Conservation (phyloP, 2,329 filamentous ascomycete genomes). For the Hymenoscyphus linearis region DNA sequence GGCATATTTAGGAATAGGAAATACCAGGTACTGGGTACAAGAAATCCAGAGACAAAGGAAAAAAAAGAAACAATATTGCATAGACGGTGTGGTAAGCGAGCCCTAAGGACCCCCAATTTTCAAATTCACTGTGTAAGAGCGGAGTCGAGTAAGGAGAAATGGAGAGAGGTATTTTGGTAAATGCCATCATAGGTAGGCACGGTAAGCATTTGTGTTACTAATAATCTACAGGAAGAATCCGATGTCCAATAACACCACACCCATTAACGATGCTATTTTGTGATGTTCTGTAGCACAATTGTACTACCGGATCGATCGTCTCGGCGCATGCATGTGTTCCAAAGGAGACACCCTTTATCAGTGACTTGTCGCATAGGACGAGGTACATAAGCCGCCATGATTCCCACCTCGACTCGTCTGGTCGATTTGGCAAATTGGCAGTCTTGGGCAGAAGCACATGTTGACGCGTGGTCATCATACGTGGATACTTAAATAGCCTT, state of each 20-base stretch:
- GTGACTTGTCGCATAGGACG: conserved; percentile 16
- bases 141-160: not conserved
- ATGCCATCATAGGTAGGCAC: not conserved
- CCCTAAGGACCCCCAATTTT: not conserved
- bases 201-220: not conserved
- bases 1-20: not conserved
- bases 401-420: not conserved
- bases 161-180: not conserved
- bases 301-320: conserved; percentile 7
- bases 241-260: not conserved
- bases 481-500: not conserved
- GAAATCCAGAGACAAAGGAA: no score
- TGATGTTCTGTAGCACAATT: not conserved
- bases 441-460: not conserved
- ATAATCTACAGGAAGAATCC: not conserved
- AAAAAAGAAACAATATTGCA: not conserved
- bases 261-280: not conserved
- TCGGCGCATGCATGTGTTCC: conserved; percentile 16
- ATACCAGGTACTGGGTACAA: no score
- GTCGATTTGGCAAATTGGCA: not conserved
- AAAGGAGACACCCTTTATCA: conserved; percentile 19
- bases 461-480: conserved; percentile 1
- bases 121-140: not conserved
- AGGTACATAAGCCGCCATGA: not conserved
- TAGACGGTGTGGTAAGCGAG: not conserved